Evolutionary conservation across 345 rosid species (phyloP).

Genomic region (Hevea brasiliensis): DNA sequence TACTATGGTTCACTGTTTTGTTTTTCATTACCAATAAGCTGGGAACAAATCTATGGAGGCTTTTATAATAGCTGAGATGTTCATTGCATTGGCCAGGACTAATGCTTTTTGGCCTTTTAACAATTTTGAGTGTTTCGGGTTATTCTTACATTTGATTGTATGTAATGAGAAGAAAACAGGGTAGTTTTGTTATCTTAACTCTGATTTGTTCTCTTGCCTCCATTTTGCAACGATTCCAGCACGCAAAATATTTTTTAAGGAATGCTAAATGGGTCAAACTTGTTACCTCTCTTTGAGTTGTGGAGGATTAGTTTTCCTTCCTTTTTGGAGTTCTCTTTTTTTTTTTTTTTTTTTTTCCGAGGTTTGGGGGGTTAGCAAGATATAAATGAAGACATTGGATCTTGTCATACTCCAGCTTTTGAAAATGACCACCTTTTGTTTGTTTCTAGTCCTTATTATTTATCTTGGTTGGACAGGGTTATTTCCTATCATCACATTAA

Average conservation of each 20-base stretch:
- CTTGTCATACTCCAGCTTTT: neutral
- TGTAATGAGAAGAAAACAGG: neutral
- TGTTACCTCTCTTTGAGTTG: neutral
- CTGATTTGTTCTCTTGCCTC: neutral
- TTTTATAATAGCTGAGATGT: neutral
- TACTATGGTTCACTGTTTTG: neutral
- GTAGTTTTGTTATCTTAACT: neutral
- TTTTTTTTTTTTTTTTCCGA: no score
- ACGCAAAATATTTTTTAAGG: neutral
- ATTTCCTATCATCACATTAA: neutral
- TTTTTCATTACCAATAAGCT: neutral
- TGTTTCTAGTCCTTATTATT: neutral
- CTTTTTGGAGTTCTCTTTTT: neutral
- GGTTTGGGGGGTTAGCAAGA: no score
- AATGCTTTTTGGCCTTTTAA: neutral
- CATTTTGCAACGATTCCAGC: neutral
- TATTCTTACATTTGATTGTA: neutral
- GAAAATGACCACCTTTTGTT: neutral
- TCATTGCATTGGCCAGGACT: neutral
- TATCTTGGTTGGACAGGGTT: neutral
- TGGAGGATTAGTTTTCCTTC: neutral
- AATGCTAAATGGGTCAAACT: neutral
- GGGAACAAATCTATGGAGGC: neutral
- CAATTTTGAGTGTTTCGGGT: neutral
- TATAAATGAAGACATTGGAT: neutral